Base-by-base conservation (phyloP, 2,329 filamentous ascomycete genomes). In the Zymoseptoria ardabiliae region DNA sequence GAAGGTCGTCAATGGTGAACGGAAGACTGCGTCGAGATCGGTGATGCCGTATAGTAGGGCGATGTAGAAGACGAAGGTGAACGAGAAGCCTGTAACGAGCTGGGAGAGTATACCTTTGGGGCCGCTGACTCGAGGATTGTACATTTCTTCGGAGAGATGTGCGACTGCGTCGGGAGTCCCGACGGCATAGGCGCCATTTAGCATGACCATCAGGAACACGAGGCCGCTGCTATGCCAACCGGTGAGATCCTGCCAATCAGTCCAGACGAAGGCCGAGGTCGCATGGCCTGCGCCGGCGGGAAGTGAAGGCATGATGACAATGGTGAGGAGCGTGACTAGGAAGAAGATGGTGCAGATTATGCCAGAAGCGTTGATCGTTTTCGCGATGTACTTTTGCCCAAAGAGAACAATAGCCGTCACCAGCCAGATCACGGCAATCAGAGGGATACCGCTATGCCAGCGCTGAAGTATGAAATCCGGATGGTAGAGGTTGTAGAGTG, bases 141-240 rank as follows among this genome's bases (percentile, higher is more conserved):
- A 84, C 49, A 87, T 85, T 70, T 88, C 85, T 70, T 89, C 85
- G 0, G 84, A 82, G 49, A 88, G 70, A 68, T 88, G 86, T 1
- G 82, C 82, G 1, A 82, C 81, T 21, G 81, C 81, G 65, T 89
- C 86, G 0, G 84, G 81, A 0, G 83, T 82, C 2, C 85, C 86
- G 4, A 88, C 81, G 30, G 82, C 80, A 68, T 83, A 89, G 0
- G 67, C 85, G 20, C 85, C 86, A 65, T 89, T 89, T 23, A 87
- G 76, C 66, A 87, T 84, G 13, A 85, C 84, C 5, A 81, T 74
- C 17, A 87, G 70, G 61, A 87, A 87, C 1, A 84, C 83, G 11
- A 86, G 79, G 11, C 83, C 84, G 50, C 81, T 77, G 62, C 73
- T 78, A 2, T 63, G 65, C 60, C 73, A 79, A 0, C 77, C 76